A percentile compares a stretch with the other conserved stretches of the same genome.
These are phyloP conservation scores for Phytophthora meadii DNA, from an alignment of 352 stramenopile genomes.

Conservation along the genomic window DNA sequence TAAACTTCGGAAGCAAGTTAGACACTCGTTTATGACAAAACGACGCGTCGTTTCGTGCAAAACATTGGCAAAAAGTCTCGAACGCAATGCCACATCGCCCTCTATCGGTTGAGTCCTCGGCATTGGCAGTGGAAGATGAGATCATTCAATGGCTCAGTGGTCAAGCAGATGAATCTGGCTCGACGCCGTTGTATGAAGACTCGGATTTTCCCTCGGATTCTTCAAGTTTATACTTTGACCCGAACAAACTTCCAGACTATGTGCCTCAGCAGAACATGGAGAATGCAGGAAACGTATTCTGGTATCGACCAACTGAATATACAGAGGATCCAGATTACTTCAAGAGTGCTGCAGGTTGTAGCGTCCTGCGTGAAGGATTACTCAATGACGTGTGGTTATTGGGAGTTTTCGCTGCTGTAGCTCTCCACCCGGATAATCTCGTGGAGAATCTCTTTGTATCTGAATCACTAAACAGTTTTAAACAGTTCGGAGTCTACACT, in stretches of 20 bases:
- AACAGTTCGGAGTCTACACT: conserved; percentile 89
- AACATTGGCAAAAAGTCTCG: background rate
- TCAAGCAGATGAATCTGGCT: conserved; percentile 31
- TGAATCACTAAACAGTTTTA: conserved; percentile 78
- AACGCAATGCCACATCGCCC: conserved; percentile 19
- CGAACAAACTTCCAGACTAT: conserved; percentile 68
- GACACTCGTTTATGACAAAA: background rate
- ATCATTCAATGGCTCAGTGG: conserved; percentile 49
- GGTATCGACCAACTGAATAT: conserved; percentile 82
- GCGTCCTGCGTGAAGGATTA: conserved; percentile 59
- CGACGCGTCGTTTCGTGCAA: conserved; percentile 22
- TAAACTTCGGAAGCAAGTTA: too few relatives aligned
- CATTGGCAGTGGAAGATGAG: conserved; percentile 46
- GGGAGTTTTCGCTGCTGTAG: conserved; percentile 84
- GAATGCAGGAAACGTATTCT: conserved; percentile 37
- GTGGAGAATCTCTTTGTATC: conserved; percentile 93
- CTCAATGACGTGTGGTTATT: conserved; percentile 89
- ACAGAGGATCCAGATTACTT: conserved; percentile 87
- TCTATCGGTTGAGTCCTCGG: conserved; percentile 25
- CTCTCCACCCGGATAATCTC: conserved; percentile 81
- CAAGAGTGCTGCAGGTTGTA: conserved; percentile 69
- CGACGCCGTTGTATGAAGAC: conserved; percentile 59
- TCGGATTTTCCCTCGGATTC: conserved; percentile 52
- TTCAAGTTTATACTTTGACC: conserved; percentile 67
- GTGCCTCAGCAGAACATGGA: conserved; percentile 35